A percentile compares a stretch with the other conserved stretches of the same genome.
phyloP scores from a whole-genome alignment of 2,329 filamentous ascomycete species.

The Colletotrichum sp. region DNA sequence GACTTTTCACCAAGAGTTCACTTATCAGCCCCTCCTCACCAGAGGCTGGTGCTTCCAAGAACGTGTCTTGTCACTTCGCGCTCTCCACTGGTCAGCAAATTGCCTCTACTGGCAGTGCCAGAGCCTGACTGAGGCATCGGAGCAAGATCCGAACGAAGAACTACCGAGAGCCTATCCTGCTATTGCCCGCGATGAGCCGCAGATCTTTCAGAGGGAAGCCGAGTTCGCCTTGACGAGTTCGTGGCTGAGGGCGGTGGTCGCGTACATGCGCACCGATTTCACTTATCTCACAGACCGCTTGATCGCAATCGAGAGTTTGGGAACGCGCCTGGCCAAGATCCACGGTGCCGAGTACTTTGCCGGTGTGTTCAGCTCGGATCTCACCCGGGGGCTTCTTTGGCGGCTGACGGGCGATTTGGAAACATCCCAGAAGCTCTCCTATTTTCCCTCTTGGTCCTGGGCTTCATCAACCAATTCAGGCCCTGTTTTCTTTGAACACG shows the following conservation, averaged over 20 bases:
- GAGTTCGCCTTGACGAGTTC: neutral
- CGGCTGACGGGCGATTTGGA: accelerated
- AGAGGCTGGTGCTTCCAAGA: too few species aligned
- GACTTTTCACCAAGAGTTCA: too few species aligned
- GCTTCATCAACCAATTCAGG: accelerated
- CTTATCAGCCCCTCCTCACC: accelerated
- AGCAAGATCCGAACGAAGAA: too few species aligned
- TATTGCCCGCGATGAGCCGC: neutral
- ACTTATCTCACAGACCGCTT: accelerated
- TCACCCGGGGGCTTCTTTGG: accelerated
- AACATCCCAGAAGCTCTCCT: accelerated
- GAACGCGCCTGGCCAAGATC: accelerated
- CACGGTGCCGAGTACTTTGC: neutral
- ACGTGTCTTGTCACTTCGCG: accelerated
- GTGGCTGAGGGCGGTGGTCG: accelerated
- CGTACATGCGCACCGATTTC: accelerated
- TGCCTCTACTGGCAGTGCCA: too few species aligned
- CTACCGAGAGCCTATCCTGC: too few species aligned
- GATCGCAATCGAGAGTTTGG: neutral
- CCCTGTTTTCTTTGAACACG: neutral
- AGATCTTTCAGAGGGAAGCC: neutral
- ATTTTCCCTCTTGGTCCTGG: neutral
- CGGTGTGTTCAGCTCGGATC: accelerated
- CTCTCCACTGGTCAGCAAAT: accelerated
- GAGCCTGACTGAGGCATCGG: accelerated